Conservation (phyloP, 805 yeast species). For the Suhomyces pyralidae region DNA sequence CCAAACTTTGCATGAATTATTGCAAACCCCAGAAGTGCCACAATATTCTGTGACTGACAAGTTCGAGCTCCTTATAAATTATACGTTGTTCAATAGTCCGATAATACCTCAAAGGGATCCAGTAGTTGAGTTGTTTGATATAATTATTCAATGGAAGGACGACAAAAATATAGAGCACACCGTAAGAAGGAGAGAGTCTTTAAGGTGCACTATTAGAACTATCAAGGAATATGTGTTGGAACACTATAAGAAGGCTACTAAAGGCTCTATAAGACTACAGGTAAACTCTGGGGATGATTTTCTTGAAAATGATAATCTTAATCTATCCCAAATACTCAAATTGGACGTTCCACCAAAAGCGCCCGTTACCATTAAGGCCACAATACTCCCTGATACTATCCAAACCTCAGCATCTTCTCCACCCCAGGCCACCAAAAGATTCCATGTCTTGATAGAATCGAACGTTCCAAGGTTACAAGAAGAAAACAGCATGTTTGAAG, state of each 20-base stretch:
- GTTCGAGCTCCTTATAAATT: conserved; percentile 22
- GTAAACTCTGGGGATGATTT: not conserved
- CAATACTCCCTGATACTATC: not conserved
- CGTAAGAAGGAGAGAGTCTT: conserved; percentile 14
- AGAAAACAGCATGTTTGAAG: conserved; percentile 19
- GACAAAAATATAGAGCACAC: not conserved
- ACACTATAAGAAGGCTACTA: not conserved
- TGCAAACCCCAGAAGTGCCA: conserved; percentile 5
- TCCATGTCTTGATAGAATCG: conserved; percentile 17
- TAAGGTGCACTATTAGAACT: conserved; percentile 17
- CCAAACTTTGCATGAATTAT: conserved; percentile 12
- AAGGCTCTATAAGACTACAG: not conserved
- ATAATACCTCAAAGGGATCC: conserved; percentile 24
- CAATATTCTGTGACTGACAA: conserved; percentile 6
- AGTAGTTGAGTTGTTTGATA: conserved; percentile 21
- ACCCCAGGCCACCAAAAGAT: conserved; percentile 5
- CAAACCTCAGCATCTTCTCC: not conserved
- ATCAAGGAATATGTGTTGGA: conserved; percentile 18
- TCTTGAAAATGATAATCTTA: conserved; percentile 5
- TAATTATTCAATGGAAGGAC: conserved; percentile 14
- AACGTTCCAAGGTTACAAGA: conserved; percentile 15
- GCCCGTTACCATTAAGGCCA: not conserved
- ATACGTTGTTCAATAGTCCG: conserved; percentile 16
- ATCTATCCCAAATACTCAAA: conserved; percentile 12
- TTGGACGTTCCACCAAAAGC: conserved; percentile 28